These are phyloP conservation scores for Boletus vinaceobasis DNA, from an alignment of 768 basidiomycete species.

Conservation along the genomic window DNA sequence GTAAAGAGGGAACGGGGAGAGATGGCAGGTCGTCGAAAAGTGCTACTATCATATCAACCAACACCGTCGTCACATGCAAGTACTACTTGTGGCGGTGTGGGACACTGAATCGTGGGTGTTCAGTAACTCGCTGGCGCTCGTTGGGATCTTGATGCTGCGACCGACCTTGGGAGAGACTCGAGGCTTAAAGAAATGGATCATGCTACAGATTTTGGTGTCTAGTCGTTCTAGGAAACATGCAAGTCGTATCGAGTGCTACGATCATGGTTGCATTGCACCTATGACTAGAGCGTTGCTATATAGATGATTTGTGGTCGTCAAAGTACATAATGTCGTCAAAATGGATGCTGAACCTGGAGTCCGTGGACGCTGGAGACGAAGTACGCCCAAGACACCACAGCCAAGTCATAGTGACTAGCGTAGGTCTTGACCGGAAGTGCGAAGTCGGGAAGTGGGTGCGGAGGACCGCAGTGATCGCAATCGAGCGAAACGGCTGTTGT, in stretches of 20 bases:
- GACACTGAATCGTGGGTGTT: too few relatives aligned
- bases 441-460: conserved; percentile 20
- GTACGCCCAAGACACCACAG: conserved; percentile 16
- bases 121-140: not conserved
- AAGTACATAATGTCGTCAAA: conserved; percentile 27
- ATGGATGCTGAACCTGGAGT: conserved; percentile 16
- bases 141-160: not conserved
- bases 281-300: conserved; percentile 3
- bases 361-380: conserved; percentile 6
- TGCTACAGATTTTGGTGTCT: not conserved
- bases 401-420: conserved; percentile 8
- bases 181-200: not conserved
- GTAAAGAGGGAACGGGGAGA: too few relatives aligned
- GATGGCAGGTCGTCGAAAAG: not conserved
- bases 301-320: conserved; percentile 17
- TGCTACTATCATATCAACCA: too few relatives aligned
- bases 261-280: conserved; percentile 9
- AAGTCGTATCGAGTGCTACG: conserved; percentile 4
- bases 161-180: not conserved
- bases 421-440: conserved; percentile 20
- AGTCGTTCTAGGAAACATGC: conserved; percentile 2
- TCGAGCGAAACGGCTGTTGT: conserved; percentile 20
- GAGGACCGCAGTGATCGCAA: conserved; percentile 19
- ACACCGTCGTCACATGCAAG: too few relatives aligned
- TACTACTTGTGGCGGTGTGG: too few relatives aligned